Evolutionary conservation across 139 green algal species (phyloP), one percentile per base, ranked within the genome.

Genomic region (Zygnema cylindricum): DNA sequence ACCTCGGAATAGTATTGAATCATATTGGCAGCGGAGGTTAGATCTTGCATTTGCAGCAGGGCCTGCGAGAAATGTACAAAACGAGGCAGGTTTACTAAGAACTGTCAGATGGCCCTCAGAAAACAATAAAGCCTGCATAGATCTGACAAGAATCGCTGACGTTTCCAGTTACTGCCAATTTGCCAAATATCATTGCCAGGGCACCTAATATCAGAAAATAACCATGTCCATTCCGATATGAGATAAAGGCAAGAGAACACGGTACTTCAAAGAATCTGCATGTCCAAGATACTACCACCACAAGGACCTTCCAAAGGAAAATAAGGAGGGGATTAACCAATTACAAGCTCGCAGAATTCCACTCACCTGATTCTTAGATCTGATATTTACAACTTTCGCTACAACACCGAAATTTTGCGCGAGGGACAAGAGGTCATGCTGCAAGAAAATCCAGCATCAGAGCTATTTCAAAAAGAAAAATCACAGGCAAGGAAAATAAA

Each of bases 281-380:
- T n/a, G n/a, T n/a, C n/a, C n/a, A n/a, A n/a, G n/a, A n/a, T n/a
- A n/a, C n/a, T n/a, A n/a, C n/a, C n/a, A n/a, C n/a, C n/a, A n/a
- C n/a, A n/a, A n/a, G n/a, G n/a, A n/a, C n/a, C n/a, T n/a, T n/a
- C n/a, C n/a, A n/a, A n/a, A n/a, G n/a, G n/a, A n/a, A n/a, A n/a
- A n/a, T n/a, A n/a, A n/a, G n/a, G n/a, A n/a, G n/a, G n/a, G n/a
- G n/a, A n/a, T n/a, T n/a, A n/a, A n/a, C n/a, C n/a, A n/a, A n/a
- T n/a, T n/a, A n/a, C n/a, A n/a, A n/a, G n/a, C n/a, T n/a, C n/a
- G n/a, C n/a, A n/a, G n/a, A n/a, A n/a, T n/a, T 42, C 32, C 49
- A 63, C 39, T 41, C 2, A 91, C 87, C 87, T 91, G 87, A 42
- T 91, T 91, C 39, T 91, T 91, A 23, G 87, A 49, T 2, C 87